Conservation (phyloP, 331 rosid genomes). For the Rhamnella rubrinervis region DNA sequence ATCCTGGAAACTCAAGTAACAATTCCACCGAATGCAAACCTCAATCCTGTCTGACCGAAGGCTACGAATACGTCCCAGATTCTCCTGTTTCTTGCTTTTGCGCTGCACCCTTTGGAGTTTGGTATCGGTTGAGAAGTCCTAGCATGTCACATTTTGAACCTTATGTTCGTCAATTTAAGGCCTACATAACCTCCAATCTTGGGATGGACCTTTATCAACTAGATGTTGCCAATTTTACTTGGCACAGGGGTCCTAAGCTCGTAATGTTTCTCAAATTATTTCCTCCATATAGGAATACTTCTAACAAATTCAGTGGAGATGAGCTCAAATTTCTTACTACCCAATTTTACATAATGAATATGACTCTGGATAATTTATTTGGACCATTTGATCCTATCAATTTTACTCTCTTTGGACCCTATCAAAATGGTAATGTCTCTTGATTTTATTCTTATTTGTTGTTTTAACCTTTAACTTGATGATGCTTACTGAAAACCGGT, state of each 20-base stretch:
- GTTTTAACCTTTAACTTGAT: neutral
- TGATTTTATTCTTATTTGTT: neutral
- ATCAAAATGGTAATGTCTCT: conserved; percentile 4
- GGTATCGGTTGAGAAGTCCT: conserved; percentile 16
- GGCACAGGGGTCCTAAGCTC: conserved; percentile 21
- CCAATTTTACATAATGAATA: neutral
- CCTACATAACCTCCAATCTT: neutral
- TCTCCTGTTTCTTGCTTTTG: conserved; percentile 14
- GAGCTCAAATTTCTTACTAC: neutral
- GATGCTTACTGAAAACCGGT: too few species aligned
- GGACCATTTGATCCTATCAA: conserved; percentile 15
- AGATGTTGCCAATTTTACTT: neutral
- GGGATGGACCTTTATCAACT: conserved; percentile 9
- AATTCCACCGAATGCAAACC: neutral
- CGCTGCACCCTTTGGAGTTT: conserved; percentile 5
- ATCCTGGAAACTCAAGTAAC: neutral
- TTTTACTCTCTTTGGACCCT: neutral
- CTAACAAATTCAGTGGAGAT: neutral
- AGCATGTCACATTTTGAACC: conserved; percentile 12
- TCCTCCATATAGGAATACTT: neutral
- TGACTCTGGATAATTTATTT: neutral
- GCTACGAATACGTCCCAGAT: neutral
- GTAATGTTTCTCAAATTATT: conserved; percentile 1
- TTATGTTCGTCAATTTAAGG: neutral
- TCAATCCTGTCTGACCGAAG: neutral